Base-by-base conservation (phyloP, 2,329 filamentous ascomycete species). In the Dryadomyces quercus-mongolicae region DNA sequence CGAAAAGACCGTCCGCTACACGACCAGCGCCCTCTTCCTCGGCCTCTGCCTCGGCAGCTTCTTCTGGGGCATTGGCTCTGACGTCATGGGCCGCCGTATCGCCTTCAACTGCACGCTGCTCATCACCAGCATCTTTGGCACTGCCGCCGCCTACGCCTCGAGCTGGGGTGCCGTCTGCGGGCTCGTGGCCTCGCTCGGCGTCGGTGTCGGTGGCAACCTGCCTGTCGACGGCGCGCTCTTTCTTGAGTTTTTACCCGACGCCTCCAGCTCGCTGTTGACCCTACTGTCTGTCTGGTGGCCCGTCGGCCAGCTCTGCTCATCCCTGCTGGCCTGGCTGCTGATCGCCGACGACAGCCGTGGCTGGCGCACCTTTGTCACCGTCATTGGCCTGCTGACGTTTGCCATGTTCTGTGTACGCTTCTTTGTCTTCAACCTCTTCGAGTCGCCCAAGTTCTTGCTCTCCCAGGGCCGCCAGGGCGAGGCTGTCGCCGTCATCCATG, bases 231-330 rank as follows among this genome's bases (percentile, higher is more conserved):
- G 86, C 38, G 85, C 87, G 0, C 72, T 93, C 2, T 93, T 94
- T 65, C 75, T 94, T 42, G 89, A 95, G 63, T 92, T 92, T 60
- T 70, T 94, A 1, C 89, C 89, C 0, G 83, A 85, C 55, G 79
- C 83, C 0, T 85, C 81, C n/a, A 82, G 81, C 58, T 81, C 82
- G 36, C 75, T 93, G 15, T 72, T 93, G 34, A 93, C 88, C 0
- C 74, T 92, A 49, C 74, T 94, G n/a, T 89, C 86, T 7, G 79
- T 90, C 8, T 93, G 87, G 85, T 95, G 89, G 88, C 86, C 88
- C 0, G 70, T 94, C 18, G 89, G 88, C 6, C 87, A 93, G 64
- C 74, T 94, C 8, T 76, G 85, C 54, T 82, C 85, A 1, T 85
- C 82, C 2, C 68, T 86, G 5, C 73, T 88, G 49, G 87, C 85